Percentiles rank a stretch among this genome's conserved stretches.
Conservation (phyloP, 805 yeast genomes). For the Monosporozyma yasuniensis region DNA sequence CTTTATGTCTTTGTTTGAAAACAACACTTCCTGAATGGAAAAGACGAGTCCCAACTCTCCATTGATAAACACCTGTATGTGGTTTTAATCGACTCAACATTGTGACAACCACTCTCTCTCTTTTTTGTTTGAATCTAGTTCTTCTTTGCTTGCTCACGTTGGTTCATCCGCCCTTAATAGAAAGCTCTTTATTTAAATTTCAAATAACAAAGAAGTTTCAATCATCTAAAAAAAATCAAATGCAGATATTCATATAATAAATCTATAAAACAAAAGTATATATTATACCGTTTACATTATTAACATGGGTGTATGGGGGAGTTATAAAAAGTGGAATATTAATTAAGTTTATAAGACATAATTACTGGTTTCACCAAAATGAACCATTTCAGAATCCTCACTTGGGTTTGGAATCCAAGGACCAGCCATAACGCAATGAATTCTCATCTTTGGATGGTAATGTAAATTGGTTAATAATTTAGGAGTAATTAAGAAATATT, state of each 20-base stretch:
- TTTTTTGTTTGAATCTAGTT: too few species aligned
- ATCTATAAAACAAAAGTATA: neutral
- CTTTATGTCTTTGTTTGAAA: slow-evolving; percentile 3
- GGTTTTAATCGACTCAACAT: neutral
- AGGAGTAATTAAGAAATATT: slow-evolving; percentile 89
- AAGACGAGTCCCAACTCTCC: neutral
- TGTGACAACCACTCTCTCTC: too few species aligned
- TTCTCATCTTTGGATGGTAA: slow-evolving; percentile 70
- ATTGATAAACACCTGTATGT: neutral
- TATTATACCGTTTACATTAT: neutral
- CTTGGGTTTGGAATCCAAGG: slow-evolving; percentile 36
- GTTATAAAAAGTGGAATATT: neutral
- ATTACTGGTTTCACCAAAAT: slow-evolving; percentile 30
- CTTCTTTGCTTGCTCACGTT: neutral
- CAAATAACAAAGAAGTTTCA: neutral
- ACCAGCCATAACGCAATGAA: slow-evolving; percentile 74
- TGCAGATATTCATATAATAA: neutral
- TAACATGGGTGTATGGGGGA: neutral
- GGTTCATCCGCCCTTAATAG: neutral
- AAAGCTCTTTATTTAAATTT: neutral
- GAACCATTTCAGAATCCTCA: slow-evolving; percentile 24
- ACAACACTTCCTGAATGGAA: neutral
- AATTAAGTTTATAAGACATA: slow-evolving; percentile 2
- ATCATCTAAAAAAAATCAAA: neutral
- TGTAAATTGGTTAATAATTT: slow-evolving; percentile 70